Evolutionary conservation across 208 protist species (phyloP), one percentile per base, ranked within the genome.

Genomic region (Trypanosoma lewisi): DNA sequence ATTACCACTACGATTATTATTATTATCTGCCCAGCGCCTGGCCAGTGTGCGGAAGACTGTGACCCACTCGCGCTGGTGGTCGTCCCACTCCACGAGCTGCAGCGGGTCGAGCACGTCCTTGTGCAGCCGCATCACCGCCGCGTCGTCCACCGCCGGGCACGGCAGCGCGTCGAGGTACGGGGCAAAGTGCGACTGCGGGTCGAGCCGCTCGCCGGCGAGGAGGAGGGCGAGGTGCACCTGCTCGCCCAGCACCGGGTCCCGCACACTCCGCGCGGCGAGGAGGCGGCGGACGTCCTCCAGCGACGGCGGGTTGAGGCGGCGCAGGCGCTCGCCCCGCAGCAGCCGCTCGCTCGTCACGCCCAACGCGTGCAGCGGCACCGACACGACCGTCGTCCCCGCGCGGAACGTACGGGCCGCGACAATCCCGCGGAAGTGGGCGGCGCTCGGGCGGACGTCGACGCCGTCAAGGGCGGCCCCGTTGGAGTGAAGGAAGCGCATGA

Each of bases 71-170:
- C 71, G 66, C 67, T 89, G 86, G 55, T 93, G 81, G 67, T 88
- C 86, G 60, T 93, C 83, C 83, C 86, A 93, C 77, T 93, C 86
- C 25, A 93, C 67, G 11, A 93, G 77, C 51, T 77, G 41, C 59
- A 82, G 48, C 2, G 86, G 78, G 58, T 89, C 86, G 2, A 89
- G 60, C 21, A 76, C 63, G 50, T 89, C 76, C 67, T 93, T 93
- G 75, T 93, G 73, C n/a, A 44, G 56, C 14, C 53, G 44, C 49
- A 93, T 88, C 19, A 79, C 86, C 21, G 39, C 49, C 8, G 55
- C 78, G 63, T 93, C 86, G 57, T 88, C 60, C 0, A 93, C 77
- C 16, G 86, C 86, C 12, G 86, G 86, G 68, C 85, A 77, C 21
- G 86, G 86, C 30, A 93, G 70, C 7, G 77, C 33, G 55, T 88